phyloP scores from a whole-genome alignment of 257 asterid species.

The Solanum ahanhuiri region DNA sequence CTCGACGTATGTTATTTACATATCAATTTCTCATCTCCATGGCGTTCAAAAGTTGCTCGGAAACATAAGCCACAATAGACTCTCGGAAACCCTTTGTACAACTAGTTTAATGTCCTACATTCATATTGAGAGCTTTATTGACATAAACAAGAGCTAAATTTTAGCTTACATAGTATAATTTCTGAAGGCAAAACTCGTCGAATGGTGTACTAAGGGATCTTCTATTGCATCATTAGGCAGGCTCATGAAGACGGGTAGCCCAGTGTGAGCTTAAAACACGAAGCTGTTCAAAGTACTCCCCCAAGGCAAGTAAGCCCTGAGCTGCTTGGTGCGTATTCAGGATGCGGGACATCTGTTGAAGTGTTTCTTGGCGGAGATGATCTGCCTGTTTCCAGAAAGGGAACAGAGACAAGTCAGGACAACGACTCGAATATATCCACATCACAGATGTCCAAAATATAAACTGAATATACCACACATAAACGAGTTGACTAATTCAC shows the following conservation, averaged over 20 bases:
- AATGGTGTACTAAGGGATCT: background rate
- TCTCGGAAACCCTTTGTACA: slow-evolving; percentile 18
- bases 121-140: slow-evolving; percentile 8
- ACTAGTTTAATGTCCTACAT: slow-evolving; percentile 7
- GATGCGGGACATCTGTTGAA: slow-evolving; percentile 26
- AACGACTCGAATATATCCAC: background rate
- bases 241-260: slow-evolving; percentile 15
- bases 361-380: slow-evolving; percentile 32
- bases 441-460: background rate
- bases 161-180: background rate
- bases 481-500: background rate
- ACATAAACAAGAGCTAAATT: slow-evolving; percentile 4
- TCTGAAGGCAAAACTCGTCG: background rate
- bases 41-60: background rate
- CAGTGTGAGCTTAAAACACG: slow-evolving; percentile 26
- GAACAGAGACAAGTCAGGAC: background rate
- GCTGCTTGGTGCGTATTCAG: slow-evolving; percentile 27
- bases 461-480: background rate
- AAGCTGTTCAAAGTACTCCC: slow-evolving; percentile 35
- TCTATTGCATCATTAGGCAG: slow-evolving; percentile 17
- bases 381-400: slow-evolving; percentile 27
- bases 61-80: background rate
- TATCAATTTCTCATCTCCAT: background rate
- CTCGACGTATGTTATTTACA: background rate
- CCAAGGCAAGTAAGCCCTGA: slow-evolving; percentile 30